phyloP scores from a whole-genome alignment of 495 filamentous ascomycete genomes.

The Penicillium herquei region DNA sequence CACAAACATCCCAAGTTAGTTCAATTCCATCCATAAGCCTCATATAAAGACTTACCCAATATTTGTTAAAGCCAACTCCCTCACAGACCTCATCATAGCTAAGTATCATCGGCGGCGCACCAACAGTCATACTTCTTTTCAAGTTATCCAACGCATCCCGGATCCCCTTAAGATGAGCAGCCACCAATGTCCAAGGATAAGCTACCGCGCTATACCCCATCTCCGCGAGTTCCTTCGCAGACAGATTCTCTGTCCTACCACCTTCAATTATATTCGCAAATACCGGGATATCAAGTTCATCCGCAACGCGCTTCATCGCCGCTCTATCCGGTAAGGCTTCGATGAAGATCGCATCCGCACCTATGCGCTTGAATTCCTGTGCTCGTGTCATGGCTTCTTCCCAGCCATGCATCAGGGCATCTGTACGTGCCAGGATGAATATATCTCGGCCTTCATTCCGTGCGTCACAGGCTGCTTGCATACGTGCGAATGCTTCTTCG shows the following conservation, averaged over 20 bases:
- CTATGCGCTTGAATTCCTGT: slow-evolving; percentile 35
- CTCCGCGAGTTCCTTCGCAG: slow-evolving; percentile 1
- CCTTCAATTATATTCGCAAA: slow-evolving; percentile 48
- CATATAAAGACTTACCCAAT: not conserved
- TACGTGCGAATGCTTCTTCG: slow-evolving; percentile 39
- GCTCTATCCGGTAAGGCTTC: slow-evolving; percentile 42
- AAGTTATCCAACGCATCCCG: slow-evolving; percentile 3
- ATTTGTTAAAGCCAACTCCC: slow-evolving; percentile 3
- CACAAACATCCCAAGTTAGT: not conserved
- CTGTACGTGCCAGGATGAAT: slow-evolving; percentile 42
- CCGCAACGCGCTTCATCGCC: slow-evolving; percentile 32
- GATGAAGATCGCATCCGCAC: slow-evolving; percentile 40
- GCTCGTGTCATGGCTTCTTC: slow-evolving; percentile 38
- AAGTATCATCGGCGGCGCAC: slow-evolving; percentile 2
- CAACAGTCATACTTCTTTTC: slow-evolving; percentile 2
- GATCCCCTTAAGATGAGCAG: slow-evolving; percentile 2
- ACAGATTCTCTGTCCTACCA: slow-evolving; percentile 20
- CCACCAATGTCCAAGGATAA: slow-evolving; percentile 4
- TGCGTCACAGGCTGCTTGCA: slow-evolving; percentile 40
- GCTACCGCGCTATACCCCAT: slow-evolving; percentile 1
- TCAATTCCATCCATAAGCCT: not conserved
- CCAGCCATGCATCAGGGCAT: slow-evolving; percentile 36
- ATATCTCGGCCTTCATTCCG: slow-evolving; percentile 42
- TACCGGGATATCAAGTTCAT: slow-evolving; percentile 34
- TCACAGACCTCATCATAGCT: slow-evolving; percentile 2